Base-by-base conservation (phyloP, 495 filamentous ascomycete species). In the Penicillium argentinense region DNA sequence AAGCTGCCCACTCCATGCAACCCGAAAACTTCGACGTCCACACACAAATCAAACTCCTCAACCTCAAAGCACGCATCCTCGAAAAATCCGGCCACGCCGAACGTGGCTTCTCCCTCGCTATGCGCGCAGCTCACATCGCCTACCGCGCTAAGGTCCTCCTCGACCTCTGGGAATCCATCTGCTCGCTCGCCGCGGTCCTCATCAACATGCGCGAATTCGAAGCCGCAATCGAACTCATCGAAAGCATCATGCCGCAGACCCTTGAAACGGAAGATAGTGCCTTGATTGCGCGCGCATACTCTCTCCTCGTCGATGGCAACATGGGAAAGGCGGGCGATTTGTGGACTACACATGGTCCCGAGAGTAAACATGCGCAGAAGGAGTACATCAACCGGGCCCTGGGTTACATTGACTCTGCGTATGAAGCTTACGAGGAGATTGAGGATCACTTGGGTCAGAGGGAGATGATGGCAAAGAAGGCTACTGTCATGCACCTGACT, bases 391-490 rank as follows among this genome's bases (percentile, higher is more conserved):
- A 78, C 5, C 79, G 76, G 32, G 86, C 83, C 3, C 56, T 87
- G 29, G 82, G 80, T 29, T 83, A 83, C 24, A 75, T 91, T 24
- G 86, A 88, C 48, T 76, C 69, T 39, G 83, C 87, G 6, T 82
- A 83, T 57, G 65, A 76, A 59, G 80, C 87, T 45, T 95, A 78
- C 53, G 81, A 86, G 29, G 75, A 77, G 21, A 76, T 91, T 24
- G 85, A 89, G 59, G 89, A 96, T 68, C 71, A 85, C 13, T 66
- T 75, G 16, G 86, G 83, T 26, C 86, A 88, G 64, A 86, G 86
- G 59, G 86, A 90, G 69, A 84, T 88, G 81, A 80, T 95, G 72
- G 87, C 86, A 2, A 92, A 92, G 70, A 91, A 90, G 64, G 87
- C 88, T 12, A 85, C 85, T 7, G 74, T 95, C 29, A 87, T 88